A percentile compares a stretch with the other conserved stretches of the same genome.
Conservation (phyloP, 108 stramenopile genomes). For the Cylindrotheca closterium region DNA sequence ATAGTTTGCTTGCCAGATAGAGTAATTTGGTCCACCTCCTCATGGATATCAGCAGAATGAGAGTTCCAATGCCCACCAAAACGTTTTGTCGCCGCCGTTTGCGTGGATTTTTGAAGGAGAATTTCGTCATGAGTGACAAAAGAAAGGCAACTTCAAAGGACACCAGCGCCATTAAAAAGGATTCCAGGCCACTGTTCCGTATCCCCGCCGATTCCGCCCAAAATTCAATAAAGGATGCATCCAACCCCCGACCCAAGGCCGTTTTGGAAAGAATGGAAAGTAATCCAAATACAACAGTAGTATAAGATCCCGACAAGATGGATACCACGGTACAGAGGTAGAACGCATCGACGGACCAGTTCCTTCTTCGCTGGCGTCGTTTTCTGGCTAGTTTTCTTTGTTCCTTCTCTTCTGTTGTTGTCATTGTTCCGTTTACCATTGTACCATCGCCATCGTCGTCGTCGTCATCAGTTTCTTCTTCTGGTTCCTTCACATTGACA, state of each 20-base stretch:
- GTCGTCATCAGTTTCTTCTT: background rate
- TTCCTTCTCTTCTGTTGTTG: background rate
- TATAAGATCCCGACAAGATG: constrained; percentile 11
- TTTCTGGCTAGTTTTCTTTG: background rate
- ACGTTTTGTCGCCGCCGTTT: too few relatives aligned
- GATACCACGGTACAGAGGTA: background rate
- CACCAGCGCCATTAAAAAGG: constrained; percentile 5
- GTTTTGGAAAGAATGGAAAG: constrained; percentile 10
- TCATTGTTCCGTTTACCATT: background rate
- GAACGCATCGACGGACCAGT: constrained; percentile 3
- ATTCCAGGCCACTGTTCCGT: constrained; percentile 7
- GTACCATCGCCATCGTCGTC: background rate
- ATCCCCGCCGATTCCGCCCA: background rate
- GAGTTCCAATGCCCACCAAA: background rate
- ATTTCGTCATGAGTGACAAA: constrained; percentile 9
- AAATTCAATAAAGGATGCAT: constrained; percentile 7
- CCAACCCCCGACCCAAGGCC: constrained; percentile 15
- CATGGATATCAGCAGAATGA: constrained; percentile 3
- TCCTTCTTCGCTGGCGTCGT: too few relatives aligned
- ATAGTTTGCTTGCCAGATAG: constrained; percentile 3
- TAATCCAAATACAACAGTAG: constrained; percentile 14
- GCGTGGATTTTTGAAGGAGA: background rate
- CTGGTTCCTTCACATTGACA: background rate
- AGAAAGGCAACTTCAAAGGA: constrained; percentile 18
- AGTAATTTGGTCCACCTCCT: constrained; percentile 4